These are phyloP conservation scores for Candida schatavii DNA, from an alignment of 805 yeast species.

Conservation along the genomic window DNA sequence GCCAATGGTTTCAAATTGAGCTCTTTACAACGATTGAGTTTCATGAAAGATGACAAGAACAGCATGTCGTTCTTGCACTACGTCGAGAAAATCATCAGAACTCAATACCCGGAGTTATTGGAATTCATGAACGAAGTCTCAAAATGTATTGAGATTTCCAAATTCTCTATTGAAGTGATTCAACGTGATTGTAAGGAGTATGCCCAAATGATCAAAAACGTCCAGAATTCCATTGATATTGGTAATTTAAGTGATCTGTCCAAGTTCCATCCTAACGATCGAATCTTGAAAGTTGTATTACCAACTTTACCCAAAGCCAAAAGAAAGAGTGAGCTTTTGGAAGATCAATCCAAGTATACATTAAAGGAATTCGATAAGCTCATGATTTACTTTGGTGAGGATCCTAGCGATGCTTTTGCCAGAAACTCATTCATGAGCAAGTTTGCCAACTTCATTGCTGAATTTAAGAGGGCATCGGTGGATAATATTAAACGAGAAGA, in stretches of 20 bases:
- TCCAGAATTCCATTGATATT: constrained; percentile 50
- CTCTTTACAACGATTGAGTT: constrained; percentile 65
- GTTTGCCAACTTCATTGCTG: constrained; percentile 56
- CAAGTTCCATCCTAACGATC: constrained; percentile 65
- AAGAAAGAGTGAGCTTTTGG: constrained; percentile 47
- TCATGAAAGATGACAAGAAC: constrained; percentile 69
- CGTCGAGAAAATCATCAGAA: constrained; percentile 65
- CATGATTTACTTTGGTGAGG: constrained; percentile 74
- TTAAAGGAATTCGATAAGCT: constrained; percentile 52
- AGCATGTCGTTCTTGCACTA: constrained; percentile 72
- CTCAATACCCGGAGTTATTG: constrained; percentile 62
- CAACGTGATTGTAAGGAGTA: constrained; percentile 58
- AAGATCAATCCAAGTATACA: constrained; percentile 50
- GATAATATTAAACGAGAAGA: constrained; percentile 70
- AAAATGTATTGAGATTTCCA: constrained; percentile 52
- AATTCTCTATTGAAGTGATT: constrained; percentile 61
- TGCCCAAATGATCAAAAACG: constrained; percentile 46
- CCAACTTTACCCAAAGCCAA: constrained; percentile 56
- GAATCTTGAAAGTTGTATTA: constrained; percentile 50
- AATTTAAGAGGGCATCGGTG: constrained; percentile 60
- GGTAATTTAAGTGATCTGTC: constrained; percentile 66
- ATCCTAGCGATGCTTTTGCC: constrained; percentile 51
- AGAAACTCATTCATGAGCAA: constrained; percentile 61
- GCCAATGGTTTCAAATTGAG: constrained; percentile 70
- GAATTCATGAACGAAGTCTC: constrained; percentile 59